Base-by-base conservation (phyloP, 2,329 filamentous ascomycete genomes). In the Cladophialophora bantiana region DNA sequence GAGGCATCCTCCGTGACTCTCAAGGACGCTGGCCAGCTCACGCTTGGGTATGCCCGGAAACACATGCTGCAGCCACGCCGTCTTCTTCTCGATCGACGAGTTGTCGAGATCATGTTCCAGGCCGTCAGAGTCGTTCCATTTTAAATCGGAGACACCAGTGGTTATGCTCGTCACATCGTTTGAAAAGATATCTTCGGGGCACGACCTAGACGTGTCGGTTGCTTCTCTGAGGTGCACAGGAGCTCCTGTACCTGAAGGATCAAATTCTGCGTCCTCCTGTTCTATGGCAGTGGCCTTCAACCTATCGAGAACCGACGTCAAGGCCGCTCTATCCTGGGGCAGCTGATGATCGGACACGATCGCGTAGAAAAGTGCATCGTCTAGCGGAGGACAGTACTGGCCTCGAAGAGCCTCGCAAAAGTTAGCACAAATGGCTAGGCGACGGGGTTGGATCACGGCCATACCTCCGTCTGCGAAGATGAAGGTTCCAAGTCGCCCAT, bases 331-430 rank as follows among this genome's bases (percentile, higher is more conserved):
- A 26, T 87, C 77, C 2, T 78, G 75, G 15, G 68, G 68, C 18
- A 94, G 80, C 72, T 93, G 86, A 77, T 88, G 92, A 74, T 98
- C 94, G 60, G 82, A 86, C 4, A 88, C 82, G 58, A 97, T 91
- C 3, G 92, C 89, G 62, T 90, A 85, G 66, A 97, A 86, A 12
- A 94, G 84, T 0, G 92, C 86, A 70, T 93, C 87, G 72, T 97
- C 94, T 48, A 97, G 78, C 18, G 89, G 85, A 31, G 90, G 86
- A 75, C 89, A 89, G 74, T 92, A 94, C 70, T 90, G 87, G 68
- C 88, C 84, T 88, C 64, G 67, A 10, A 72, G 65, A 15, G 59
- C 57, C 67, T 73, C 13, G 9, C 12, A 13, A n/a, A 5, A 3
- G 53, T 69, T 20, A 69, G 67, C 36, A 45, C 1, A 20, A n/a